Conservation (phyloP, 345 rosid genomes). For the Physaria fendleri region DNA sequence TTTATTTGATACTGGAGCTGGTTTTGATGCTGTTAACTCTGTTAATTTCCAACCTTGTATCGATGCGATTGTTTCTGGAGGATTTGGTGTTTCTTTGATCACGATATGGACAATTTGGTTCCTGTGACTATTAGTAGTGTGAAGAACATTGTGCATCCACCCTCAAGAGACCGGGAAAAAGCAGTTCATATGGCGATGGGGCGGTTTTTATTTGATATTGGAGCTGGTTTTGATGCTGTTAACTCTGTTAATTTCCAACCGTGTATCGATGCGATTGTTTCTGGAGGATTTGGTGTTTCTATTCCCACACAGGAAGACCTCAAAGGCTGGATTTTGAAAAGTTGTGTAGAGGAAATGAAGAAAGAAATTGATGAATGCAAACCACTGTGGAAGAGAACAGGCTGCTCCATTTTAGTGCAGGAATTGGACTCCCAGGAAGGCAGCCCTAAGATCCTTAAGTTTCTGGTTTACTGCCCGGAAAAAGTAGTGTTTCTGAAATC, state of each 20-base stretch:
- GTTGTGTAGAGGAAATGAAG: slow-evolving; percentile 62
- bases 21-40: slow-evolving; percentile 60
- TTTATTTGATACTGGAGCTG: slow-evolving; percentile 70
- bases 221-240: slow-evolving; percentile 63
- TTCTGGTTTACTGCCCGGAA: slow-evolving; percentile 57
- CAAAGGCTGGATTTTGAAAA: slow-evolving; percentile 66
- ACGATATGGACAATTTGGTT: slow-evolving; percentile 30
- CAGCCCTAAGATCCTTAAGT: slow-evolving; percentile 34
- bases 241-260: slow-evolving; percentile 67
- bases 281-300: slow-evolving; percentile 41
- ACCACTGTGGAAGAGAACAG: slow-evolving; percentile 54
- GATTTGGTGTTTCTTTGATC: slow-evolving; percentile 34
- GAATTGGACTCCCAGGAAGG: slow-evolving; percentile 50
- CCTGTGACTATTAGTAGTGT: slow-evolving; percentile 35
- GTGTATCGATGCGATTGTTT: slow-evolving; percentile 56
- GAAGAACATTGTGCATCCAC: slow-evolving; percentile 27
- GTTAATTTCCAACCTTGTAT: slow-evolving; percentile 61
- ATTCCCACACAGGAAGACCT: slow-evolving; percentile 59
- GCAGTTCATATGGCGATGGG: slow-evolving; percentile 50
- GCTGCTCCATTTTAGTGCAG: slow-evolving; percentile 74
- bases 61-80: slow-evolving; percentile 58
- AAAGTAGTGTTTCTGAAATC: slow-evolving; percentile 65
- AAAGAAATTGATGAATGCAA: slow-evolving; percentile 40
- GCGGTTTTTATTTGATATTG: slow-evolving; percentile 63
- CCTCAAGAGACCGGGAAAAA: slow-evolving; percentile 34